Evolutionary conservation across 2,329 filamentous ascomycete genomes (phyloP), one percentile per base, ranked within the genome.

Genomic region (Parascedosporium putredinis): DNA sequence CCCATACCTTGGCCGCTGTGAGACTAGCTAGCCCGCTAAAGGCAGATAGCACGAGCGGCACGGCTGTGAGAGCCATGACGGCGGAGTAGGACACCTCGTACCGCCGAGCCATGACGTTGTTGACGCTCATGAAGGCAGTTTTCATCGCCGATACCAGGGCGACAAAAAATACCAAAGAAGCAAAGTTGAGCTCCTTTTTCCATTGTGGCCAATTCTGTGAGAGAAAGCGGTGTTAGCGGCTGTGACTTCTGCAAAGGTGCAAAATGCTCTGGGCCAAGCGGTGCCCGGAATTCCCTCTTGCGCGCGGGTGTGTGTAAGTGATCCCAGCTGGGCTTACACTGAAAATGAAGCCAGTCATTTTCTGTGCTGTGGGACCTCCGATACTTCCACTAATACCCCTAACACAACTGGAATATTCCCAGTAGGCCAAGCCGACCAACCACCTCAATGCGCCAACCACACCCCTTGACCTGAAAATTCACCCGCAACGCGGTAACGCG

Each of bases 161-260:
- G 6, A 69, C 66, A 50, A 71, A 67, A 47, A 73, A 57, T 14
- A 79, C 60, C 0, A 81, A 58, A 1, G 73, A 64, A 2, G 62
- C 57, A 22, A 75, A 67, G 52, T 74, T 72, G 6, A 48, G 42
- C 23, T 78, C 71, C 50, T 78, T 79, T 53, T 71, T 74, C 71
- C 73, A 75, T 23, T 60, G 53, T 3, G 73, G 68, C 78, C 76
- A 81, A 56, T 81, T 81, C 72, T 78, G 53, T 4, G 36, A 18
- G 12, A n/a, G 33, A 24, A 29, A 22, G 6, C 2, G 2, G 1
- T 14, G 40, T 49, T 8, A 42, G 38, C 38, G 23, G 16, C 6
- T 14, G n/a, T 22, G 2, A 33, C 44, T 27, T 25, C 23, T 5
- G 24, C 24, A n/a, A 31, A 20, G n/a, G n/a, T n/a, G n/a, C n/a